phyloP scores from a whole-genome alignment of 2,329 filamentous ascomycete genomes.

The Seiridium unicorne region DNA sequence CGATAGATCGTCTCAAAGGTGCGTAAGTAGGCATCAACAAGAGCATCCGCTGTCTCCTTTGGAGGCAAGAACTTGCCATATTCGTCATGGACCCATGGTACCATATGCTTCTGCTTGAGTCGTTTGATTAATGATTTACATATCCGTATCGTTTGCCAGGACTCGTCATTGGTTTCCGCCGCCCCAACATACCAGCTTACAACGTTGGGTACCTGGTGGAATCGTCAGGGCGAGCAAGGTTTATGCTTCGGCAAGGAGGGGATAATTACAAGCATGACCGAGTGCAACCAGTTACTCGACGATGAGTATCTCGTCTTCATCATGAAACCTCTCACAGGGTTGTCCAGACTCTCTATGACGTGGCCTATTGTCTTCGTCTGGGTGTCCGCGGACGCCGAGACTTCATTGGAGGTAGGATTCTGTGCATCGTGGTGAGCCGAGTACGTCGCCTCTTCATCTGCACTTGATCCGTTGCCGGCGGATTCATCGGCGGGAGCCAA shows the following conservation, averaged over 20 bases:
- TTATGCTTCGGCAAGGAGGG: neutral
- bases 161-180: neutral
- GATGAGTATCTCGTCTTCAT: neutral
- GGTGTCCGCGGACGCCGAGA: neutral
- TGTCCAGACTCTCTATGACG: neutral
- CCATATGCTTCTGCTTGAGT: slow-evolving; percentile 45
- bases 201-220: neutral
- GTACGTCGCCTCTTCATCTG: neutral
- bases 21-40: slow-evolving; percentile 48
- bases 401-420: neutral
- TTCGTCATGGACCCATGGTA: neutral
- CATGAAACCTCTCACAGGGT: neutral
- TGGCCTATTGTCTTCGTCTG: neutral
- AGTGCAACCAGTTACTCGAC: slow-evolving; percentile 18
- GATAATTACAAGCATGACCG: slow-evolving; percentile 39
- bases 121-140: slow-evolving; percentile 51
- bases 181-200: neutral
- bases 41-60: slow-evolving; percentile 39
- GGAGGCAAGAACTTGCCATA: slow-evolving; percentile 40
- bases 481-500: too few species aligned
- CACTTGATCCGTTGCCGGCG: too few species aligned
- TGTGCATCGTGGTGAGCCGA: neutral
- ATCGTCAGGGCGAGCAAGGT: neutral
- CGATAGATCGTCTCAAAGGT: slow-evolving; percentile 47
- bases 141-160: slow-evolving; percentile 32